phyloP scores from a whole-genome alignment of 257 asterid genomes.

The Avicennia marina region DNA sequence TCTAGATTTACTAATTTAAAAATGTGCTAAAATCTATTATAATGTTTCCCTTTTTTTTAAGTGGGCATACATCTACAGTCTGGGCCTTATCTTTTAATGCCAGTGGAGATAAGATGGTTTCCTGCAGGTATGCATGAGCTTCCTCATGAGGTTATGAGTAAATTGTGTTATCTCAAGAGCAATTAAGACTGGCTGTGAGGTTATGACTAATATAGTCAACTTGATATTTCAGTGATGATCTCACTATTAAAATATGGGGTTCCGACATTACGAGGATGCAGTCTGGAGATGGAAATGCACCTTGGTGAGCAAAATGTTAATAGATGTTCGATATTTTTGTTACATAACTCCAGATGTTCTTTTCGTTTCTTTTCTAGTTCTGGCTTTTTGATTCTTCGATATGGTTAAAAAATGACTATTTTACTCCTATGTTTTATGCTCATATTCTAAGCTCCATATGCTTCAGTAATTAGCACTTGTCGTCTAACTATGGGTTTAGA shows the following conservation, averaged over 20 bases:
- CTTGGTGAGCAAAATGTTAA: constrained; percentile 62
- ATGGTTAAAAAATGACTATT: too few relatives aligned
- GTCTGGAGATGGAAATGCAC: constrained; percentile 44
- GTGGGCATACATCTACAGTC: constrained; percentile 88
- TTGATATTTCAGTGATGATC: constrained; percentile 74
- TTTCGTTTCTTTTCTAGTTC: constrained; percentile 2
- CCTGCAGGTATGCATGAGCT: constrained; percentile 67
- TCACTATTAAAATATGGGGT: constrained; percentile 82
- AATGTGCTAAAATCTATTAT: constrained; percentile 12
- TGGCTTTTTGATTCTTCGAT: too few relatives aligned
- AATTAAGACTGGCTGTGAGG: constrained; percentile 5
- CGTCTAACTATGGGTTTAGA: too few relatives aligned
- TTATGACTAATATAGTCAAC: constrained; percentile 12
- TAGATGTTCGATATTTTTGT: constrained; percentile 11
- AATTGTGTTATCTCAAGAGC: constrained; percentile 1
- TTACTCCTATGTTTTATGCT: too few relatives aligned
- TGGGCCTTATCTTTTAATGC: constrained; percentile 80
- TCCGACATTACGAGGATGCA: constrained; percentile 38
- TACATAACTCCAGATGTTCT: too few relatives aligned
- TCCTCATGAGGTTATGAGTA: background rate
- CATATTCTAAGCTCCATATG: too few relatives aligned
- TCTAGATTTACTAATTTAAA: constrained; percentile 3
- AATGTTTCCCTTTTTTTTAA: constrained; percentile 20
- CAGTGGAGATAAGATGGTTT: constrained; percentile 80
- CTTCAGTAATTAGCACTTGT: too few relatives aligned